These are phyloP conservation scores for Vaucheria bursata DNA, from an alignment of 352 stramenopile species.

Conservation along the genomic window DNA sequence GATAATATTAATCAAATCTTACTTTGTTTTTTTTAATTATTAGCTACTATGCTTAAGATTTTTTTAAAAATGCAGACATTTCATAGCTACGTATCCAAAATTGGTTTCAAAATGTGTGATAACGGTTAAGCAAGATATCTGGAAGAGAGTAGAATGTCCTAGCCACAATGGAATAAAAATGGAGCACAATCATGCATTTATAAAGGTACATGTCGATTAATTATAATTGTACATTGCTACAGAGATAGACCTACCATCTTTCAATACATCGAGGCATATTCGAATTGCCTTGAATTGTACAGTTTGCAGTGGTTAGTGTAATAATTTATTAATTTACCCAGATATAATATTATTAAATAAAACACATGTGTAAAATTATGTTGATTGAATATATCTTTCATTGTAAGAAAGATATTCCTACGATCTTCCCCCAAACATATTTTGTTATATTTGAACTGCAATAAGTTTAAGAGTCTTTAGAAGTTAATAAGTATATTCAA, in stretches of 20 bases:
- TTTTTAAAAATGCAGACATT: constrained; percentile 61
- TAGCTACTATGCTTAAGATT: too few species aligned
- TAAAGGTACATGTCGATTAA: constrained; percentile 17
- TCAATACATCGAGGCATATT: not conserved
- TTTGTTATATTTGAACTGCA: too few species aligned
- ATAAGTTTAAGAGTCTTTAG: too few species aligned
- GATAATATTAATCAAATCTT: too few species aligned
- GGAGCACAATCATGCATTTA: constrained; percentile 48
- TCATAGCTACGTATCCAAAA: constrained; percentile 63
- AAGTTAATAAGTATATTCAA: too few species aligned
- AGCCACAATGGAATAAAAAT: constrained; percentile 22
- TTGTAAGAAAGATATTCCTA: too few species aligned
- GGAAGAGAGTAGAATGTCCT: constrained; percentile 31
- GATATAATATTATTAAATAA: not conserved
- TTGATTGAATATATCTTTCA: not conserved
- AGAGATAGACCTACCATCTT: not conserved
- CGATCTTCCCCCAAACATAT: too few species aligned
- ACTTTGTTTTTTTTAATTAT: too few species aligned
- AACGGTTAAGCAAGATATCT: constrained; percentile 46
- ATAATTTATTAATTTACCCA: not conserved
- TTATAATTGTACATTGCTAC: not conserved
- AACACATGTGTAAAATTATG: not conserved
- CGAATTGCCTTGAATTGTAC: not conserved
- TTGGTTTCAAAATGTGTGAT: constrained; percentile 53
- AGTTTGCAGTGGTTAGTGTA: not conserved